Percentiles rank a stretch among this genome's conserved stretches.
These are phyloP conservation scores for Cyberlindnera americana DNA, from an alignment of 805 yeast genomes.

Conservation along the genomic window DNA sequence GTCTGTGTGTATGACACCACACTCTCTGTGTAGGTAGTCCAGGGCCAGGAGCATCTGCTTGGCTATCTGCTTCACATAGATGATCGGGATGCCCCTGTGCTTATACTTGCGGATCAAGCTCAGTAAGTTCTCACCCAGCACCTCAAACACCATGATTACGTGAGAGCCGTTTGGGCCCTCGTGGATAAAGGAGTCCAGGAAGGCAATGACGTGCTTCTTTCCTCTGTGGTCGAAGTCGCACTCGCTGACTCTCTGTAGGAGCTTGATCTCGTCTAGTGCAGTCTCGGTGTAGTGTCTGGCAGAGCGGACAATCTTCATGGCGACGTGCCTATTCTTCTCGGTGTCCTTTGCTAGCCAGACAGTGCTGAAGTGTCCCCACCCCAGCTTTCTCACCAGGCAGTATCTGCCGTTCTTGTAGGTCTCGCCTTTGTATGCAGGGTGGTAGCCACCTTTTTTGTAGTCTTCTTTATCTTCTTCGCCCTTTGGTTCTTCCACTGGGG, in stretches of 20 bases:
- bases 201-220: constrained; percentile 71
- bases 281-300: constrained; percentile 91
- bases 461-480: constrained; percentile 87
- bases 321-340: constrained; percentile 72
- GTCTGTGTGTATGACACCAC: constrained; percentile 75
- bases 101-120: constrained; percentile 76
- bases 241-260: constrained; percentile 63
- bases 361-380: constrained; percentile 98
- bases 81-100: constrained; percentile 75
- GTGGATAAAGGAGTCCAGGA: constrained; percentile 82
- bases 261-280: constrained; percentile 87
- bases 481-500: constrained; percentile 34
- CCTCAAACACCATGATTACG: constrained; percentile 96
- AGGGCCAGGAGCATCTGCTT: constrained; percentile 72
- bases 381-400: constrained; percentile 79
- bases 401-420: constrained; percentile 72
- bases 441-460: constrained; percentile 92
- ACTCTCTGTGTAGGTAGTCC: constrained; percentile 66
- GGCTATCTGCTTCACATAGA: constrained; percentile 76
- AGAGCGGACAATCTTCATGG: constrained; percentile 89
- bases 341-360: constrained; percentile 81
- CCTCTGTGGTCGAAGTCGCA: constrained; percentile 72
- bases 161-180: constrained; percentile 90
- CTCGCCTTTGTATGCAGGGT: constrained; percentile 90
- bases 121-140: constrained; percentile 87